Conservation (phyloP, 176 grass and related monocot species). For the Juncus inflexus region DNA sequence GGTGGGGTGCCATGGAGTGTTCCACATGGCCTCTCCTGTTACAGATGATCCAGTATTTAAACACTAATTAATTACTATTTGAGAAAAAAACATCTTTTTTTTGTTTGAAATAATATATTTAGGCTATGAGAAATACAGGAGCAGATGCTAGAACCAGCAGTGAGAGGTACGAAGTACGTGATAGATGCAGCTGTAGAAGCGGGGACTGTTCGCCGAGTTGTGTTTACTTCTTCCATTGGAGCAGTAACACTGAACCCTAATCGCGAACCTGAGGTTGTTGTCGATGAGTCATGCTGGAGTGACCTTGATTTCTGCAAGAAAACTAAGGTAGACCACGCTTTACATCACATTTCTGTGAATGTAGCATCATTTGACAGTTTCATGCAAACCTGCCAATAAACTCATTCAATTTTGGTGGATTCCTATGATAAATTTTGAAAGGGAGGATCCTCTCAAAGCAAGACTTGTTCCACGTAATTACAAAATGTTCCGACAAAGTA, state of each 20-base stretch:
- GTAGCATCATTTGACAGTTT: no score
- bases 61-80: no score
- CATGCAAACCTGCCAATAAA: no score
- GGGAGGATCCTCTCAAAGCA: no score
- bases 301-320: constrained; percentile 95
- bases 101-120: not conserved
- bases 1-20: constrained; percentile 77
- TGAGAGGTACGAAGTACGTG: constrained; percentile 69
- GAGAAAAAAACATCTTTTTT: not conserved
- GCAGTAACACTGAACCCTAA: constrained; percentile 82
- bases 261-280: constrained; percentile 66
- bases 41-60: constrained; percentile 74
- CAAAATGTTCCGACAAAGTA: no score
- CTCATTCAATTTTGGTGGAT: no score
- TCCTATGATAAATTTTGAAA: no score
- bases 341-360: no score
- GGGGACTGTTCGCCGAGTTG: constrained; percentile 75
- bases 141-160: constrained; percentile 93
- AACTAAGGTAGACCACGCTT: constrained; percentile 42
- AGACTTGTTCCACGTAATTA: no score
- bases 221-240: constrained; percentile 96
- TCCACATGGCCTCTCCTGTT: constrained; percentile 91
- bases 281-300: constrained; percentile 91
- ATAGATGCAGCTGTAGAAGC: constrained; percentile 68
- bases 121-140: constrained; percentile 37